Percentiles rank a stretch among this genome's conserved stretches.
Evolutionary conservation across 768 basidiomycete genomes (phyloP).

Genomic region (Rhizopogon roseolus): DNA sequence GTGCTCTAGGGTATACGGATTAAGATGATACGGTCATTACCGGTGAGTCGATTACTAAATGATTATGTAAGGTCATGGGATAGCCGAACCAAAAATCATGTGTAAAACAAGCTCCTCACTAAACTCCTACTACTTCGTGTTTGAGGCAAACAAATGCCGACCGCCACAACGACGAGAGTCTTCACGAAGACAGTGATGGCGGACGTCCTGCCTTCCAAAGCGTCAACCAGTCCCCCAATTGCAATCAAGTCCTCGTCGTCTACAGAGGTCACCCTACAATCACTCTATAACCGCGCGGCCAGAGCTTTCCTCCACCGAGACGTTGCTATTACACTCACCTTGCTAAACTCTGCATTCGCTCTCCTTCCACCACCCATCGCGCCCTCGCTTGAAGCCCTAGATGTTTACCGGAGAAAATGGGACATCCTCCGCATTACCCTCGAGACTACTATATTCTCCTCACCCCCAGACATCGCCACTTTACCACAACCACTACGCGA

Average conservation of each 20-base stretch:
- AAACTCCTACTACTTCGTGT: not conserved
- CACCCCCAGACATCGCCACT: conserved; percentile 34
- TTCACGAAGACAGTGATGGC: conserved; percentile 17
- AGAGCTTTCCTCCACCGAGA: conserved; percentile 77
- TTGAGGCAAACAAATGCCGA: conserved; percentile 35
- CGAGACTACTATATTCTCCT: conserved; percentile 67
- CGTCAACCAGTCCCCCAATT: conserved; percentile 10
- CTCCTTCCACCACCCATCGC: conserved; percentile 42
- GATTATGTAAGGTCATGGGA: too few relatives aligned
- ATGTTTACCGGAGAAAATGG: conserved; percentile 70
- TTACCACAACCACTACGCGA: conserved; percentile 51
- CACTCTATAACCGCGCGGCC: conserved; percentile 73
- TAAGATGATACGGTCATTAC: too few relatives aligned
- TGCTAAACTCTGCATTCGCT: conserved; percentile 65
- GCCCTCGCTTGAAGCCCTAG: conserved; percentile 33
- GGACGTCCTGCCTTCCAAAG: conserved; percentile 33
- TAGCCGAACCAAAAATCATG: too few relatives aligned
- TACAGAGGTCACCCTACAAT: conserved; percentile 51
- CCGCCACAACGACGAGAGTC: conserved; percentile 41
- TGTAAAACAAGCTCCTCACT: too few relatives aligned
- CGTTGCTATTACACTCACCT: conserved; percentile 56
- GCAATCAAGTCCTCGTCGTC: conserved; percentile 14
- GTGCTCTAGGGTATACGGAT: too few relatives aligned
- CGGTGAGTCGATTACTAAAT: too few relatives aligned
- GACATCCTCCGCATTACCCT: conserved; percentile 83